A percentile compares a stretch with the other conserved stretches of the same genome.
phyloP scores from a whole-genome alignment of 2,329 filamentous ascomycete genomes.

The Alternaria sp. region DNA sequence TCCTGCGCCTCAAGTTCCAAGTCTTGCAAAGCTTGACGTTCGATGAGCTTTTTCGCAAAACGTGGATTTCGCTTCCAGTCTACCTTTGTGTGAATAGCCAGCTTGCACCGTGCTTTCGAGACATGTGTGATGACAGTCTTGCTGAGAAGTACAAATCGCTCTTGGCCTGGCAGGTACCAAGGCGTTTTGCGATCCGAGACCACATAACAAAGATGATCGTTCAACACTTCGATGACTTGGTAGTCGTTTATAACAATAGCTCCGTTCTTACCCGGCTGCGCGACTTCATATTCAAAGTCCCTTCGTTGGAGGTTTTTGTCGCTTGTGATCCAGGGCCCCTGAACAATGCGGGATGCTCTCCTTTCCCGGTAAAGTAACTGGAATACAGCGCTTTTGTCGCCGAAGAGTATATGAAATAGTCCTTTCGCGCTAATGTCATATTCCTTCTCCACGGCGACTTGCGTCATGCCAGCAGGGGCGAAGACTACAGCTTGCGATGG shows the following conservation, averaged over 20 bases:
- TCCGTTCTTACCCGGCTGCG: slow-evolving; percentile 53
- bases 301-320: slow-evolving; percentile 77
- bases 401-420: slow-evolving; percentile 95
- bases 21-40: slow-evolving; percentile 76
- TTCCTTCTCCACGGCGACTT: slow-evolving; percentile 77
- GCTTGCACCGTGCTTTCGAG: slow-evolving; percentile 89
- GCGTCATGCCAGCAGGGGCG: slow-evolving; percentile 82
- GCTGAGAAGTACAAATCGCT: slow-evolving; percentile 81
- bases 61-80: slow-evolving; percentile 75
- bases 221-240: slow-evolving; percentile 79
- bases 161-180: slow-evolving; percentile 86
- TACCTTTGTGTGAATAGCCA: slow-evolving; percentile 87
- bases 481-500: slow-evolving; percentile 83
- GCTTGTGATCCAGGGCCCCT: slow-evolving; percentile 81
- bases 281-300: slow-evolving; percentile 82
- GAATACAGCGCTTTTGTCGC: slow-evolving; percentile 94
- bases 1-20: slow-evolving; percentile 76
- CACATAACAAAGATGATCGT: slow-evolving; percentile 70
- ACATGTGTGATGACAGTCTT: slow-evolving; percentile 95
- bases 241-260: slow-evolving; percentile 74
- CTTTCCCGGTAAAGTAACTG: slow-evolving; percentile 84
- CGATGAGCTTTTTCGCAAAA: slow-evolving; percentile 59
- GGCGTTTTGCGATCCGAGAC: slow-evolving; percentile 70
- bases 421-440: slow-evolving; percentile 94
- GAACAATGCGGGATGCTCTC: slow-evolving; percentile 67